A percentile compares a stretch with the other conserved stretches of the same genome.
Evolutionary conservation across 495 filamentous ascomycete genomes (phyloP).

Genomic region (Symbiotaphrina buchneri): DNA sequence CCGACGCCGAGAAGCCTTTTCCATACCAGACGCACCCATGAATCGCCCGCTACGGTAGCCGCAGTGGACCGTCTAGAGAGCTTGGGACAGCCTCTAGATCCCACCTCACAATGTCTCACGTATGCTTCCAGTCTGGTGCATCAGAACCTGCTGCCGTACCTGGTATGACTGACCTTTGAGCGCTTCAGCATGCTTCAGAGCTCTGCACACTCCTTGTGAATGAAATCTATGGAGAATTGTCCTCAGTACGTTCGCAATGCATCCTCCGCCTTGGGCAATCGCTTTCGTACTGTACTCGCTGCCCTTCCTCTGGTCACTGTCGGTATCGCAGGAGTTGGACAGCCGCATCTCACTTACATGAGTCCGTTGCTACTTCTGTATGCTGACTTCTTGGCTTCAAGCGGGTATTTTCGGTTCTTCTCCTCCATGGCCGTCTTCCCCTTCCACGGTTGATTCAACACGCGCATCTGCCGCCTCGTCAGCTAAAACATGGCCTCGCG

Average conservation of each 20-base stretch:
- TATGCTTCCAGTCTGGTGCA: slow-evolving; percentile 16
- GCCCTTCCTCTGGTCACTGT: too few species aligned
- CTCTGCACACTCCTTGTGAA: slow-evolving; percentile 76
- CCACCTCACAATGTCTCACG: slow-evolving; percentile 27
- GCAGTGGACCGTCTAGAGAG: slow-evolving; percentile 4
- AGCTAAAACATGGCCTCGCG: slow-evolving; percentile 54
- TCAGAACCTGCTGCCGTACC: slow-evolving; percentile 11
- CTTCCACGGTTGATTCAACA: slow-evolving; percentile 40
- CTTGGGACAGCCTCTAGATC: slow-evolving; percentile 4
- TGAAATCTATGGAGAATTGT: slow-evolving; percentile 72
- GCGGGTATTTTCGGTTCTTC: slow-evolving; percentile 49
- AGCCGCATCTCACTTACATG: too few species aligned
- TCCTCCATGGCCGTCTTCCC: slow-evolving; percentile 53
- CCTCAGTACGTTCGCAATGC: slow-evolving; percentile 45
- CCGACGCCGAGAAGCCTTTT: too few species aligned
- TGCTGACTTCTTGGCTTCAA: too few species aligned
- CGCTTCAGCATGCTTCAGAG: slow-evolving; percentile 39
- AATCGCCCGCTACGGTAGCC: slow-evolving; percentile 4
- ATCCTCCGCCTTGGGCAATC: too few species aligned
- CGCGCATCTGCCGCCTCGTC: slow-evolving; percentile 39
- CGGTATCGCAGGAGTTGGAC: too few species aligned
- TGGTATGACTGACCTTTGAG: too few species aligned
- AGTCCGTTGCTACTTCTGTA: neutral
- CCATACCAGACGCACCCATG: slow-evolving; percentile 1
- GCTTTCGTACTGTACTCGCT: too few species aligned